These are phyloP conservation scores for Globisporangium polare DNA, from an alignment of 352 stramenopile genomes.

Conservation along the genomic window DNA sequence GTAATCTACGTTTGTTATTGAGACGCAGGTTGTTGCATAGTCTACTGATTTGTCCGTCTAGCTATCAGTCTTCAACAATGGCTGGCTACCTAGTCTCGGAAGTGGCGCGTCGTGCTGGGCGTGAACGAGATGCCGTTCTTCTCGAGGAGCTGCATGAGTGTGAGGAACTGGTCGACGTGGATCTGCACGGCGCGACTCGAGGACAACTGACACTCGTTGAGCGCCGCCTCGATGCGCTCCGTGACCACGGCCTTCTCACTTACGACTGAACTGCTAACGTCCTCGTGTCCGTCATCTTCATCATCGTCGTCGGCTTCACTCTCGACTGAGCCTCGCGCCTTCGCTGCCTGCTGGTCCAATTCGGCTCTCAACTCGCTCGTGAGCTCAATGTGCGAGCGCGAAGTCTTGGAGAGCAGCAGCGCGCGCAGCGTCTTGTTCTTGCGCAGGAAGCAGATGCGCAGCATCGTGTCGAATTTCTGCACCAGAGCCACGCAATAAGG, in stretches of 20 bases:
- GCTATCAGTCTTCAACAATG: neutral
- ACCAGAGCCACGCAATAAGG: neutral
- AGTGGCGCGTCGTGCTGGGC: slow-evolving; percentile 65
- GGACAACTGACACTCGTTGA: slow-evolving; percentile 38
- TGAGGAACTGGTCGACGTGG: slow-evolving; percentile 51
- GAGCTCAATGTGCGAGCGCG: slow-evolving; percentile 28
- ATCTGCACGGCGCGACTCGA: slow-evolving; percentile 65
- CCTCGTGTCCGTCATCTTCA: neutral
- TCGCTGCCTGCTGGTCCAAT: neutral
- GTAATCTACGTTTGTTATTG: slow-evolving; percentile 13
- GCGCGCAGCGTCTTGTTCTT: slow-evolving; percentile 88
- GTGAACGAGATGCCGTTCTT: slow-evolving; percentile 40
- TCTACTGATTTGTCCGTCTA: neutral
- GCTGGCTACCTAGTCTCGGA: slow-evolving; percentile 31
- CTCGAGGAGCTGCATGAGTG: slow-evolving; percentile 47
- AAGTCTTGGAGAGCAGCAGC: slow-evolving; percentile 62
- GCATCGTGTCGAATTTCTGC: slow-evolving; percentile 69
- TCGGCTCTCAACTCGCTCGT: slow-evolving; percentile 20
- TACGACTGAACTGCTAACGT: neutral
- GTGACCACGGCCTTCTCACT: slow-evolving; percentile 33
- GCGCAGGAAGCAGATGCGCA: slow-evolving; percentile 71
- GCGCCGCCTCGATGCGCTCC: slow-evolving; percentile 39
- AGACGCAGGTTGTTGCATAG: neutral
- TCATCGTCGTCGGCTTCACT: slow-evolving; percentile 1
- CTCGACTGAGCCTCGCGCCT: slow-evolving; percentile 4